These are phyloP conservation scores for Pleurotus tuber-regium DNA, from an alignment of 768 basidiomycete genomes.

Conservation along the genomic window DNA sequence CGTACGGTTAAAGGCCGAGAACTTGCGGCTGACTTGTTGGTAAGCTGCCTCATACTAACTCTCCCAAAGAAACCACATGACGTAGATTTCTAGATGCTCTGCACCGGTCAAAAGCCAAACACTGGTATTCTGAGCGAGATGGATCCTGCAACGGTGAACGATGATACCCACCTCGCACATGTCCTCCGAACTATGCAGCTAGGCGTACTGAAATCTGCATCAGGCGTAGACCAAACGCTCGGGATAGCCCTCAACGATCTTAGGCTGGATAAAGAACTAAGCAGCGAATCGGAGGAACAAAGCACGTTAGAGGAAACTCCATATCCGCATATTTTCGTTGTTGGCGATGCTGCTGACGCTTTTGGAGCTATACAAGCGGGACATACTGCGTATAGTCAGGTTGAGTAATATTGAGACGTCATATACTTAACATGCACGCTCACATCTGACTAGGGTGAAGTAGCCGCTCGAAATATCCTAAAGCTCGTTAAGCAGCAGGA, in stretches of 20 bases:
- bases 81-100: slow-evolving; percentile 40
- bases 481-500: slow-evolving; percentile 33
- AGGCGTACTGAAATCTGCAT: slow-evolving; percentile 19
- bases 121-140: slow-evolving; percentile 42
- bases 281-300: slow-evolving; percentile 1
- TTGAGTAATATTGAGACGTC: slow-evolving; percentile 11
- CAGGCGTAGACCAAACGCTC: slow-evolving; percentile 9
- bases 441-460: slow-evolving; percentile 43
- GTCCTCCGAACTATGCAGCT: slow-evolving; percentile 56
- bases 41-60: slow-evolving; percentile 23
- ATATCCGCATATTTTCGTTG: slow-evolving; percentile 56
- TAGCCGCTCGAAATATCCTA: slow-evolving; percentile 56
- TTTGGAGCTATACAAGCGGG: slow-evolving; percentile 64
- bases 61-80: neutral
- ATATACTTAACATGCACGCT: too few relatives aligned
- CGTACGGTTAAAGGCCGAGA: slow-evolving; percentile 47
- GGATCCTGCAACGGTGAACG: slow-evolving; percentile 39
- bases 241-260: slow-evolving; percentile 20
- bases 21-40: slow-evolving; percentile 52
- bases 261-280: slow-evolving; percentile 14
- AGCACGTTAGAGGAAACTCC: slow-evolving; percentile 22
- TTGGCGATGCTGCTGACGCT: slow-evolving; percentile 64
- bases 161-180: slow-evolving; percentile 34
- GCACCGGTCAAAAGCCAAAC: slow-evolving; percentile 62
- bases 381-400: slow-evolving; percentile 53